A percentile compares a stretch with the other conserved stretches of the same genome.
Conservation (phyloP, 2,329 filamentous ascomycete genomes). For the Colletotrichum sp. region DNA sequence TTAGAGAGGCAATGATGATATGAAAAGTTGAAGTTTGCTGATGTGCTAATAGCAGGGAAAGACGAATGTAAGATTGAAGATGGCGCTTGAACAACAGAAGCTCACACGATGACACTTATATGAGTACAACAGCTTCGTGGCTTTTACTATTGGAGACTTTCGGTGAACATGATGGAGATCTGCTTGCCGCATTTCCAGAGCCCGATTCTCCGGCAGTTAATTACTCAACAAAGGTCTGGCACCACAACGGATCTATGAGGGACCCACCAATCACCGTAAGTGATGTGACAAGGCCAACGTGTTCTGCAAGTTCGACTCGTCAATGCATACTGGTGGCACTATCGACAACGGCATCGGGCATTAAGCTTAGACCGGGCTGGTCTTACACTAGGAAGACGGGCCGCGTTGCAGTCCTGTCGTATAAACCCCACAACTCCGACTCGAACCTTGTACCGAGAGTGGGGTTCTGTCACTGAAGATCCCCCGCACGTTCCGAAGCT, state of each 20-base stretch:
- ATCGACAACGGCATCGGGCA: background rate
- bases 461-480: background rate
- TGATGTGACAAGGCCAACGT: background rate
- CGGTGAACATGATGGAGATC: background rate
- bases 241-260: background rate
- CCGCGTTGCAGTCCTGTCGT: background rate
- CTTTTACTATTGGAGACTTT: background rate
- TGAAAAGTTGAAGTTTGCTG: background rate
- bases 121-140: background rate
- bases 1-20: fast-evolving
- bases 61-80: background rate
- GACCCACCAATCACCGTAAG: background rate
- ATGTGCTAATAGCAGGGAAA: background rate
- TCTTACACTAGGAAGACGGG: background rate
- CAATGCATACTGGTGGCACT: background rate
- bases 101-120: background rate
- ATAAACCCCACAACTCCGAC: background rate
- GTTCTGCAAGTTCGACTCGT: background rate
- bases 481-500: background rate
- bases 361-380: background rate
- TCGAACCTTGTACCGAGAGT: background rate
- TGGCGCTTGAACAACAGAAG: background rate
- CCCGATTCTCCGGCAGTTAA: background rate
- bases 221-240: background rate
- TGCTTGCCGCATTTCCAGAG: background rate